Evolutionary conservation across 2,329 filamentous ascomycete genomes (phyloP), one percentile per base, ranked within the genome.

Genomic region (Pestalotiopsis fici): DNA sequence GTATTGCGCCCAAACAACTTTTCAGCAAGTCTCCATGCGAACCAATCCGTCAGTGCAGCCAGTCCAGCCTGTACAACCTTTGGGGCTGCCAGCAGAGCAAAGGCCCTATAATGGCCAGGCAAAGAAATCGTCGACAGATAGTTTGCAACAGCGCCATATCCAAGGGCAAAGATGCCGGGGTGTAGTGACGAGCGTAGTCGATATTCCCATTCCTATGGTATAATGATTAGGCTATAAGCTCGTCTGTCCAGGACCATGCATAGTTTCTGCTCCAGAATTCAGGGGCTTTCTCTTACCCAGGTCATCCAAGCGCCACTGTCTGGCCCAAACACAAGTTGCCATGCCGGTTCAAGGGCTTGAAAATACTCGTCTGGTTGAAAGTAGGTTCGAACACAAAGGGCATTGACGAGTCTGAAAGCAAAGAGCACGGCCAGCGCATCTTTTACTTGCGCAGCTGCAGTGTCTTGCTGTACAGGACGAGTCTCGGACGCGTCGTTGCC

Each of bases 351-450:
- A 57, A 98, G 87, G 1, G 94, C 92, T 78, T 99, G 96, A 76
- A 96, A 99, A 83, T 93, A 98, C 80, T 99, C 96, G 83, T 99
- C 96, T 31, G 96, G 96, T 80, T 99, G 96, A 82, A 99, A 99
- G 79, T 98, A 99, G 23, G 96, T 98, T 71, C 88, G 85, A 67
- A 97, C 84, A 69, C 86, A 89, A 73, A 96, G 85, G 37, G 94
- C 90, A 81, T 97, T 97, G 77, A 93, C 78, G 71, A 95, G 86
- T 65, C 96, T 93, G 70, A 97, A 87, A 54, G 88, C 84, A 71
- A 98, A 73, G 65, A 88, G 79, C 61, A 79, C 73, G 18, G 74
- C 72, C 54, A 83, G 71, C 18, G 79, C 72, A 65, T 83, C 81
- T 37, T 69, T 67, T 35, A 77, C 69, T 69, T 80, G 78, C 28